Percentiles rank a stretch among this genome's conserved stretches.
Conservation (phyloP, 1,284 basidiomycete genomes). For the Gastroboletus turbinatus region DNA sequence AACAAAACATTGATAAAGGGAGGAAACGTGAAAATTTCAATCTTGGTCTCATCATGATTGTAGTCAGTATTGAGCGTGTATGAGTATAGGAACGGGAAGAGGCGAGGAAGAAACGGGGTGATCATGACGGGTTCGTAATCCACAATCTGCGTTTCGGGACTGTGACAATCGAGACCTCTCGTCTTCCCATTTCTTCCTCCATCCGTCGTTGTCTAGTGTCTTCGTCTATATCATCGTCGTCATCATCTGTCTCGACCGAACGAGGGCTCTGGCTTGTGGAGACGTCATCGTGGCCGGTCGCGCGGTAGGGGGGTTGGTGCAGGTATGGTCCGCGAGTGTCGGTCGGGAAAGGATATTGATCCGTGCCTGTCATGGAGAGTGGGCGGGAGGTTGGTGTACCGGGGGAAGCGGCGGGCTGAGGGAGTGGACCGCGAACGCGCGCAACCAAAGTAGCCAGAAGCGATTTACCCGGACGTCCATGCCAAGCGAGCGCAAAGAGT, state of each 20-base stretch:
- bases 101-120: background rate
- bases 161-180: slow-evolving; percentile 78
- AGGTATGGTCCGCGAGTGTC: slow-evolving; percentile 55
- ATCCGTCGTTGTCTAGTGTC: slow-evolving; percentile 68
- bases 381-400: slow-evolving; percentile 35
- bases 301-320: slow-evolving; percentile 57
- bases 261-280: slow-evolving; percentile 40
- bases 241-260: slow-evolving; percentile 51
- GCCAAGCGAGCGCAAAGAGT: slow-evolving; percentile 55
- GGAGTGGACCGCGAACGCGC: slow-evolving; percentile 42
- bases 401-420: slow-evolving; percentile 23
- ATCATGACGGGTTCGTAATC: slow-evolving; percentile 62
- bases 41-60: slow-evolving; percentile 13
- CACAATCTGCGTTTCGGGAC: slow-evolving; percentile 72
- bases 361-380: slow-evolving; percentile 41
- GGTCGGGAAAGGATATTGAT: slow-evolving; percentile 48
- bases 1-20: slow-evolving; percentile 19
- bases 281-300: slow-evolving; percentile 48
- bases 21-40: slow-evolving; percentile 5
- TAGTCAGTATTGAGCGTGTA: slow-evolving; percentile 26
- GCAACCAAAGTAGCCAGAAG: slow-evolving; percentile 50
- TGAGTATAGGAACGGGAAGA: slow-evolving; percentile 4
- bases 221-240: slow-evolving; percentile 73
- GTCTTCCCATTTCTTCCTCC: slow-evolving; percentile 74
- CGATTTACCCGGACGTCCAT: slow-evolving; percentile 56